Evolutionary conservation across 2,329 filamentous ascomycete species (phyloP).

Genomic region (Aureobasidium sp.): DNA sequence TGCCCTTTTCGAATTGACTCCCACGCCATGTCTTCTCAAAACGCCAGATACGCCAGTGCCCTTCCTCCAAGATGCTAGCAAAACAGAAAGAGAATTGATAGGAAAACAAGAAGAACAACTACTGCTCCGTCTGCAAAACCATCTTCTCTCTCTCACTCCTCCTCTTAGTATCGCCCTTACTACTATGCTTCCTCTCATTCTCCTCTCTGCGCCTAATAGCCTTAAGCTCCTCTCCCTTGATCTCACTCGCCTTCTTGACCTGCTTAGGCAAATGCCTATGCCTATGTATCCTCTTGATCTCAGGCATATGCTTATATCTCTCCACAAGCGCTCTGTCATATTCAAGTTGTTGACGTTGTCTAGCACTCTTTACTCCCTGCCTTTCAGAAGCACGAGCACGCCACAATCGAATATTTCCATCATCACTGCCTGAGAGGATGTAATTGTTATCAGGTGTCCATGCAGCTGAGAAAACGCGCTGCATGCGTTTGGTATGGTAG

Average conservation of each 20-base stretch:
- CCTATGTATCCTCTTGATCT: conserved; percentile 80
- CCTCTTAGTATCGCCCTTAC: conserved; percentile 67
- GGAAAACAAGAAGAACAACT: background rate
- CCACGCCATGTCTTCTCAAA: background rate
- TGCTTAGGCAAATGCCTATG: conserved; percentile 88
- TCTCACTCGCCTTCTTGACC: conserved; percentile 91
- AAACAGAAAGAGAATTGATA: too few species aligned
- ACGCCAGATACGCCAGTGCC: background rate
- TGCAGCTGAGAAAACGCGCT: conserved; percentile 75
- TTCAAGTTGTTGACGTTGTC: conserved; percentile 79
- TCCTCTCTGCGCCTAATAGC: conserved; percentile 86
- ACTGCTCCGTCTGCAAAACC: conserved; percentile 62
- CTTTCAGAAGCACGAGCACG: conserved; percentile 75
- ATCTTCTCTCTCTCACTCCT: conserved; percentile 87
- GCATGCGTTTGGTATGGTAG: conserved; percentile 97
- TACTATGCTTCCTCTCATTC: conserved; percentile 86
- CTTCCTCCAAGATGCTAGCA: background rate
- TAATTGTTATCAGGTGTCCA: conserved; percentile 90
- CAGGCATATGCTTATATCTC: conserved; percentile 90
- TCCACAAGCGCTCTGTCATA: conserved; percentile 81
- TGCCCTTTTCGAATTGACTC: too few species aligned
- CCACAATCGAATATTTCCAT: conserved; percentile 89
- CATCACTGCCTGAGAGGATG: conserved; percentile 82
- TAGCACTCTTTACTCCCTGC: conserved; percentile 75
- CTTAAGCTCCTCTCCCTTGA: conserved; percentile 82